These are phyloP conservation scores for Malassezia equina DNA, from an alignment of 1,284 basidiomycete genomes.

Conservation along the genomic window DNA sequence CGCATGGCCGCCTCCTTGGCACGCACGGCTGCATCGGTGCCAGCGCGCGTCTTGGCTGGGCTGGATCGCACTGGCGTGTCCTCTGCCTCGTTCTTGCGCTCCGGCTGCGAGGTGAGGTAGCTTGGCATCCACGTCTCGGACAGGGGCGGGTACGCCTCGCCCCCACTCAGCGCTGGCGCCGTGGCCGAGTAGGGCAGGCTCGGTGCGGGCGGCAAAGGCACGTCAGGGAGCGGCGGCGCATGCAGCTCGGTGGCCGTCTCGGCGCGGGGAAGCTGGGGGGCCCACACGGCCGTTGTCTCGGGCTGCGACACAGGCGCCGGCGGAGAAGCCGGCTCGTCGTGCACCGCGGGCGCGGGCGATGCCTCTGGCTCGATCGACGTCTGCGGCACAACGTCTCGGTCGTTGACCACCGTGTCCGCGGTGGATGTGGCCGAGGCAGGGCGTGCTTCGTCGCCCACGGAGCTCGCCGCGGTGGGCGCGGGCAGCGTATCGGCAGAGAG, in stretches of 20 bases:
- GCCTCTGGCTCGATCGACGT: neutral
- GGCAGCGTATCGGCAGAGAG: neutral
- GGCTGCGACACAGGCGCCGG: neutral
- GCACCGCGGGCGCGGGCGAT: neutral
- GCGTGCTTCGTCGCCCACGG: neutral
- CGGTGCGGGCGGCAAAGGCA: neutral
- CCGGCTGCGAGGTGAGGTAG: neutral
- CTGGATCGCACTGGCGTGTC: neutral
- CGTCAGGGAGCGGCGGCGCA: neutral
- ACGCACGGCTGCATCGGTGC: neutral
- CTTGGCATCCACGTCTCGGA: neutral
- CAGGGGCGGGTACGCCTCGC: neutral
- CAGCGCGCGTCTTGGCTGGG: neutral
- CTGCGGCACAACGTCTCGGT: neutral
- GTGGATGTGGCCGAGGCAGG: neutral
- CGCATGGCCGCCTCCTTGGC: constrained; percentile 1
- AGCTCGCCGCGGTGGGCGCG: neutral
- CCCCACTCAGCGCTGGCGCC: neutral
- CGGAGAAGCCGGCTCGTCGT: too few species aligned
- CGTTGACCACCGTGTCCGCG: neutral
- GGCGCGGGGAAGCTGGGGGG: too few species aligned
- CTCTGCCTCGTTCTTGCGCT: constrained; percentile 12
- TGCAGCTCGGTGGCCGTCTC: neutral
- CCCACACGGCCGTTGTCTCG: neutral
- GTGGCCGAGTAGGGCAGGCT: neutral